Evolutionary conservation across 75 land plant genomes (phyloP).

Genomic region (Pinus albicaulis): DNA sequence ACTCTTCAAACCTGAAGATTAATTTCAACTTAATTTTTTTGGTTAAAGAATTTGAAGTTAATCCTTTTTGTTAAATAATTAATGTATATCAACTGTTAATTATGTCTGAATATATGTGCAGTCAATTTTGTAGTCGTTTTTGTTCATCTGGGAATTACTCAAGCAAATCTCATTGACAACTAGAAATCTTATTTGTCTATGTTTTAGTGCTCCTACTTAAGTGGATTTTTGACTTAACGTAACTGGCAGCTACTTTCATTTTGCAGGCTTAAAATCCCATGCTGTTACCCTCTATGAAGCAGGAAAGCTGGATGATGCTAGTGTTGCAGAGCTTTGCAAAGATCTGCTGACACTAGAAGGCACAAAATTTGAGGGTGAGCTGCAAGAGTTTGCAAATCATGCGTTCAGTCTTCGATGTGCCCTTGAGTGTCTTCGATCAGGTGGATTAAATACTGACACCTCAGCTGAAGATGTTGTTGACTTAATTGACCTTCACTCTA

Average conservation of each 20-base stretch:
- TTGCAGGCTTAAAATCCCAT: constrained; percentile 94
- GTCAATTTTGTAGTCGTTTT: too few relatives aligned
- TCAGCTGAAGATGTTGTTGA: constrained; percentile 18
- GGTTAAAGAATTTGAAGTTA: too few relatives aligned
- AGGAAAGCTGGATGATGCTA: constrained; percentile 92
- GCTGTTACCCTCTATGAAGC: constrained; percentile 99
- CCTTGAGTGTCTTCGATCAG: constrained; percentile 86
- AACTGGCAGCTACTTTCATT: neutral
- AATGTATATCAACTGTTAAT: too few relatives aligned
- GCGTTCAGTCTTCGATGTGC: constrained; percentile 88
- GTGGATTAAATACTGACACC: constrained; percentile 42
- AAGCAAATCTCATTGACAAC: too few relatives aligned
- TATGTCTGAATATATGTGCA: too few relatives aligned
- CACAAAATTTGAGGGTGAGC: constrained; percentile 89
- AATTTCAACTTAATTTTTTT: too few relatives aligned
- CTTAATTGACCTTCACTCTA: neutral
- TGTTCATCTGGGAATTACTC: too few relatives aligned
- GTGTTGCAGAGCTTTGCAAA: constrained; percentile 84
- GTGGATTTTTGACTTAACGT: neutral
- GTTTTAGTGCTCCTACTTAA: neutral
- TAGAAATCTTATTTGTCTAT: too few relatives aligned
- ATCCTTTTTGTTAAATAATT: too few relatives aligned
- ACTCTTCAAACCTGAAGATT: too few relatives aligned
- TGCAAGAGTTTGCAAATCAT: constrained; percentile 99
- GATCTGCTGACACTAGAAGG: constrained; percentile 89